phyloP scores from a whole-genome alignment of 2,329 filamentous ascomycete species.

The Cladophialophora immunda region DNA sequence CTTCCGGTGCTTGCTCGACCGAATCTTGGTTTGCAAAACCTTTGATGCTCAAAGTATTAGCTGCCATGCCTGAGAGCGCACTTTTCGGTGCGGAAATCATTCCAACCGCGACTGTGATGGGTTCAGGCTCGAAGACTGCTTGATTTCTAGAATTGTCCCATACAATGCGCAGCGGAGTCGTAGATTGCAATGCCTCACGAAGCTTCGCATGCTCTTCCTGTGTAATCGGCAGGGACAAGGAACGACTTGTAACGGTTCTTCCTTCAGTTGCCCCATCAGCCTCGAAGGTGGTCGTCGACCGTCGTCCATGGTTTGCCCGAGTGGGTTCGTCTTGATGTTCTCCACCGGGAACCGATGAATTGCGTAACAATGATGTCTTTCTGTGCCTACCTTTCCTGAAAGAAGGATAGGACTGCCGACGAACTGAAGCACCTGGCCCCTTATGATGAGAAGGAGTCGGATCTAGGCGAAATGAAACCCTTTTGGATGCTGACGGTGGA shows the following conservation, averaged over 20 bases:
- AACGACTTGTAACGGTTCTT: background rate
- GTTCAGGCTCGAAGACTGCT: conserved; percentile 1
- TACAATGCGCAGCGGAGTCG: background rate
- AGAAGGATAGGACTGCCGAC: conserved; percentile 8
- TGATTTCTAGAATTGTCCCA: conserved; percentile 8
- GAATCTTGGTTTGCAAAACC: too few species aligned
- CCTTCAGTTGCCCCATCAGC: background rate
- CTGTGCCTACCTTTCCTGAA: background rate
- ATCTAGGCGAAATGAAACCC: background rate
- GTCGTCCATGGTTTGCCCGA: background rate
- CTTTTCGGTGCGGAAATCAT: too few species aligned
- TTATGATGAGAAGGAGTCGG: background rate
- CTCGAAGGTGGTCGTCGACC: background rate
- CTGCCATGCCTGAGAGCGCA: too few species aligned
- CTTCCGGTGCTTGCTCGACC: background rate
- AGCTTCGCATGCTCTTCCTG: background rate
- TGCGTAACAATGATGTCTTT: background rate
- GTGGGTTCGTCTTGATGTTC: background rate
- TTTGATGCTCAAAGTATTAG: too few species aligned
- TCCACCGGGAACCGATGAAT: background rate
- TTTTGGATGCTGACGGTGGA: background rate
- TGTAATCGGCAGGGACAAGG: conserved; percentile 5
- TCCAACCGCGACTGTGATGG: background rate
- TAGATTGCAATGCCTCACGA: background rate
- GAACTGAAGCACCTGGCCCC: background rate